These are phyloP conservation scores for Cicer pinnatifidum DNA, from an alignment of 306 rosid species.

Conservation along the genomic window DNA sequence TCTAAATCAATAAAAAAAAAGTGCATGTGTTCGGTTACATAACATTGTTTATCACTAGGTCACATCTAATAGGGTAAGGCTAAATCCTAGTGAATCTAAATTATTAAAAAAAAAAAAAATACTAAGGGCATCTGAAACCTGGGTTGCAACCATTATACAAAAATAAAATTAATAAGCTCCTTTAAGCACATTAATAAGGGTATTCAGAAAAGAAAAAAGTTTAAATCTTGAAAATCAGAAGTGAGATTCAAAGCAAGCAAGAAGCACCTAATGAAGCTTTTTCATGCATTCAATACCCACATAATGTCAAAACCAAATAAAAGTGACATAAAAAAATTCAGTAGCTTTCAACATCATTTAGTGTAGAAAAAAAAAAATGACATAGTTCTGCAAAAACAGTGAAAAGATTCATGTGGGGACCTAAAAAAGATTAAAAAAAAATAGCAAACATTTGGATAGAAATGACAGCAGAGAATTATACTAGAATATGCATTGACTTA, in stretches of 20 bases:
- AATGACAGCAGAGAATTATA: neutral
- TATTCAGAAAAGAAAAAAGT: neutral
- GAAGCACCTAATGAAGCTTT: neutral
- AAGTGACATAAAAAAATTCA: neutral
- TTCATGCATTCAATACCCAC: slow-evolving; percentile 1
- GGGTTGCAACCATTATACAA: neutral
- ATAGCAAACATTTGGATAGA: slow-evolving; percentile 8
- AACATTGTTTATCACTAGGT: neutral
- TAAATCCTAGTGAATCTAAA: slow-evolving; percentile 20
- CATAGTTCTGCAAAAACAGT: slow-evolving; percentile 24
- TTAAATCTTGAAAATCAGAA: neutral
- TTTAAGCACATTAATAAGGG: neutral
- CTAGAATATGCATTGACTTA: neutral
- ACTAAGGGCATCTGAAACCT: neutral
- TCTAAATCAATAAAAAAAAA: neutral
- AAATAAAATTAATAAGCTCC: slow-evolving; percentile 9
- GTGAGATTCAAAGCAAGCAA: slow-evolving; percentile 15
- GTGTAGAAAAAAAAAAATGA: neutral
- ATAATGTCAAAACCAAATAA: neutral
- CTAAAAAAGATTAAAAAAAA: slow-evolving; percentile 5
- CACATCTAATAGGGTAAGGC: neutral
- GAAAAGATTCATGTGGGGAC: slow-evolving; percentile 43
- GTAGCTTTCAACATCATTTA: slow-evolving; percentile 1
- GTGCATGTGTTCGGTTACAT: slow-evolving; percentile 24
- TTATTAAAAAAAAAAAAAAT: neutral